These are phyloP conservation scores for Penicillium psychrofluorescens DNA, from an alignment of 495 filamentous ascomycete genomes.

Conservation along the genomic window DNA sequence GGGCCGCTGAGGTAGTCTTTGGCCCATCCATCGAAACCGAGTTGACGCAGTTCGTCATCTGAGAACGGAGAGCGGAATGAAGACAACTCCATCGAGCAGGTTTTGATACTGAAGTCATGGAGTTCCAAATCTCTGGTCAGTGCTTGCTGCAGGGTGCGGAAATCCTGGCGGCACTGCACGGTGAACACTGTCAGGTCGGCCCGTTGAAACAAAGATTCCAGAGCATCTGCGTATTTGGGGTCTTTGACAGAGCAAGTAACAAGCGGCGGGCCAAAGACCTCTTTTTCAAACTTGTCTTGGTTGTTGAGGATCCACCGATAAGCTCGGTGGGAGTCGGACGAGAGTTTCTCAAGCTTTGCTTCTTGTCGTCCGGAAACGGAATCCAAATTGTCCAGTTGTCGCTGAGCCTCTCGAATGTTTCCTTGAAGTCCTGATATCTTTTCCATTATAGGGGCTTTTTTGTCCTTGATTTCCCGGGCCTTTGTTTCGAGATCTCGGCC, in stretches of 20 bases:
- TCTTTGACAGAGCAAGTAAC: constrained; percentile 78
- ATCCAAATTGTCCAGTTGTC: constrained; percentile 53
- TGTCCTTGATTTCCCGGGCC: constrained; percentile 23
- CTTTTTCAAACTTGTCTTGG: constrained; percentile 62
- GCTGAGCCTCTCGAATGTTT: constrained; percentile 28
- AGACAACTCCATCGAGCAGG: constrained; percentile 37
- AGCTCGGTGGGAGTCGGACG: constrained; percentile 55
- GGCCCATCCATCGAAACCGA: constrained; percentile 75
- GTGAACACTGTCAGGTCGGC: constrained; percentile 70
- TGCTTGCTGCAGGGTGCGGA: constrained; percentile 51
- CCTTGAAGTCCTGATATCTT: constrained; percentile 16
- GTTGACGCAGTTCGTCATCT: constrained; percentile 41
- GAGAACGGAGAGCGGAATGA: constrained; percentile 48
- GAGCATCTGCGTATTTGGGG: constrained; percentile 58
- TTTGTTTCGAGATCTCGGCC: constrained; percentile 23
- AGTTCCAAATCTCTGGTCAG: constrained; percentile 47
- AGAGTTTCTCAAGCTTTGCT: constrained; percentile 47
- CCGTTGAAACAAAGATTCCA: constrained; percentile 63
- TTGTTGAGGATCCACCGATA: constrained; percentile 80
- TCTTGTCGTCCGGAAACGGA: constrained; percentile 73
- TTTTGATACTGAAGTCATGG: constrained; percentile 58
- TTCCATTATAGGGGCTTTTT: constrained; percentile 15
- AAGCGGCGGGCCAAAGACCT: constrained; percentile 80
- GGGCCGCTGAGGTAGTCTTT: constrained; percentile 73
- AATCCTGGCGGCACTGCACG: constrained; percentile 63